Evolutionary conservation across 352 stramenopile genomes (phyloP).

Genomic region (Blastocystis sp.): DNA sequence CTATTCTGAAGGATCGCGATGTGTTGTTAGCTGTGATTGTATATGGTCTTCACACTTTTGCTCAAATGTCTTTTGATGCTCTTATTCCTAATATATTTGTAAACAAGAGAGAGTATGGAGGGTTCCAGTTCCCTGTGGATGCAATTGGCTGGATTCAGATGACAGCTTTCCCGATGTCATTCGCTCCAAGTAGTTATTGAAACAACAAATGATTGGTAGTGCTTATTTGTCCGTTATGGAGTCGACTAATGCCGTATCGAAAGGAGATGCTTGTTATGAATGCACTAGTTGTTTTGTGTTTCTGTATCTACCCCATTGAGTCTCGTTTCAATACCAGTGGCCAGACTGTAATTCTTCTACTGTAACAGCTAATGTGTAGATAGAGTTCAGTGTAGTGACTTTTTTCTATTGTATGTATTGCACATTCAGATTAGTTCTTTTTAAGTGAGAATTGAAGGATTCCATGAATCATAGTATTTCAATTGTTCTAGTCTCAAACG

Average conservation of each 20-base stretch:
- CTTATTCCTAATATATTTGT: neutral
- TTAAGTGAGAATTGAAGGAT: neutral
- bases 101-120: conserved; percentile 12
- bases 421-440: neutral
- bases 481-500: conserved; percentile 64
- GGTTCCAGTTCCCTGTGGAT: neutral
- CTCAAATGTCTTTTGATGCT: conserved; percentile 36
- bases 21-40: conserved; percentile 8
- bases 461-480: conserved; percentile 3
- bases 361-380: neutral
- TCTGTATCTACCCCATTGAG: neutral
- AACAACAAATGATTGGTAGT: neutral
- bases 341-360: neutral
- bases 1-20: conserved; percentile 27
- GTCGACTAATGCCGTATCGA: neutral
- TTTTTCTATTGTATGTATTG: neutral
- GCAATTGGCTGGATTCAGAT: neutral
- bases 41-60: neutral
- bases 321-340: conserved; percentile 7
- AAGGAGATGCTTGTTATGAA: neutral
- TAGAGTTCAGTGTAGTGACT: conserved; percentile 1
- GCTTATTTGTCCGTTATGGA: neutral
- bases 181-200: neutral
- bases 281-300: neutral
- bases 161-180: neutral